Percentiles rank a stretch among this genome's conserved stretches.
phyloP scores from a whole-genome alignment of 2,329 filamentous ascomycete species.

The Sclerotinia minor region DNA sequence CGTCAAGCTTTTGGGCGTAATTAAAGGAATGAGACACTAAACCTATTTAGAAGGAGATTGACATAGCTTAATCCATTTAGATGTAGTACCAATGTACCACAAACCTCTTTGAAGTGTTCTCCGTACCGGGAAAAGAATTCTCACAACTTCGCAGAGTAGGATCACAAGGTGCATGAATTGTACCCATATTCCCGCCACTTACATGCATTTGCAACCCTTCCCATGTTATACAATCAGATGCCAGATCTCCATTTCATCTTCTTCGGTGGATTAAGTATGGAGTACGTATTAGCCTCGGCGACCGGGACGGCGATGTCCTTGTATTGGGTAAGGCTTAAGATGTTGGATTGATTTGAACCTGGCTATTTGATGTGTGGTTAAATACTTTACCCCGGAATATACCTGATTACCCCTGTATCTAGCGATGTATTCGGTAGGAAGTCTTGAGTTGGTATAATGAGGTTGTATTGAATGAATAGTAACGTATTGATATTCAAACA shows the following conservation, averaged over 20 bases:
- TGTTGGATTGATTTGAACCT: background rate
- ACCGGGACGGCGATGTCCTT: constrained; percentile 6
- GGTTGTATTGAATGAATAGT: background rate
- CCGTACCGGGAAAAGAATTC: background rate
- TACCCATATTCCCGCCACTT: background rate
- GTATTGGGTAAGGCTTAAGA: background rate
- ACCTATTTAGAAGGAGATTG: constrained; percentile 4
- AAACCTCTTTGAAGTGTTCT: background rate
- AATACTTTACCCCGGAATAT: constrained; percentile 7
- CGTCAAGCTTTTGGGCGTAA: constrained; percentile 17
- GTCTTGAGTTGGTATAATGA: background rate
- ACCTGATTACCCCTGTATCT: background rate
- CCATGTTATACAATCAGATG: constrained; percentile 12
- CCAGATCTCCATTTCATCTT: background rate
- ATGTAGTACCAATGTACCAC: background rate
- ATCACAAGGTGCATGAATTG: constrained; percentile 1
- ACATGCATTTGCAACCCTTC: background rate
- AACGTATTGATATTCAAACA: background rate
- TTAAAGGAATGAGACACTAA: background rate
- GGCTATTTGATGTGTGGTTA: background rate
- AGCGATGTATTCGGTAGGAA: constrained; percentile 2
- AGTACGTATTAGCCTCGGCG: constrained; percentile 4
- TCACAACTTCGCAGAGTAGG: background rate
- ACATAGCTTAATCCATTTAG: background rate
- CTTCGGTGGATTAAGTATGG: constrained; percentile 2